Conservation (phyloP, 148 eudicot genomes). For the Nepenthes mirabilis region DNA sequence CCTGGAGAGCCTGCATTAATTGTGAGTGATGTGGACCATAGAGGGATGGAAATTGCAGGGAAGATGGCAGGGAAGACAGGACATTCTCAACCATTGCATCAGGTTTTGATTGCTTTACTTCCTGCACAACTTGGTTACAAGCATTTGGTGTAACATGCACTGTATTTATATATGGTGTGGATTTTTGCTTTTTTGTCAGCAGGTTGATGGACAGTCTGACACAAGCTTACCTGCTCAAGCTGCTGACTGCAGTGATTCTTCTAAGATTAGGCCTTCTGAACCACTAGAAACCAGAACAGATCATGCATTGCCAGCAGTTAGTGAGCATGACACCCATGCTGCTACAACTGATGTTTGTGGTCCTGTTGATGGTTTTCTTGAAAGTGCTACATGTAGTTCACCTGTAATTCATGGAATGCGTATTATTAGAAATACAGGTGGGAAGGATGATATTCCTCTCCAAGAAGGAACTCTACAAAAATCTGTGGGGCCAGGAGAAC, state of each 20-base stretch:
- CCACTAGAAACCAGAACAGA: not conserved
- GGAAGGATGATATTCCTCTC: not conserved
- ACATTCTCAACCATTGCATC: conserved; percentile 14
- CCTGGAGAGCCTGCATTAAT: conserved; percentile 15
- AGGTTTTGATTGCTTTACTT: conserved; percentile 22
- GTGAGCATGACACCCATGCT: not conserved
- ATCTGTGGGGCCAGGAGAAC: not conserved
- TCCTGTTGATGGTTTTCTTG: conserved; percentile 7
- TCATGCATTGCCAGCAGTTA: not conserved
- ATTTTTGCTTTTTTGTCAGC: not conserved
- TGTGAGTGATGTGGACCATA: conserved; percentile 11
- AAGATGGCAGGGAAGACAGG: conserved; percentile 17
- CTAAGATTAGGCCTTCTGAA: not conserved
- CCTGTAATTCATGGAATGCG: not conserved
- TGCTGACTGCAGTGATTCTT: not conserved
- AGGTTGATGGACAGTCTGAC: not conserved
- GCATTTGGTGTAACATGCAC: no score
- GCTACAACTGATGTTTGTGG: conserved; percentile 9
- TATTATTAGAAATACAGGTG: not conserved
- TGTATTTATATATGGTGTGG: no score
- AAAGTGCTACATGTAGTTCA: conserved; percentile 1
- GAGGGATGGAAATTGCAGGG: conserved; percentile 14
- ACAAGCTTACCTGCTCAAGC: not conserved
- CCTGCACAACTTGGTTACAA: not conserved
- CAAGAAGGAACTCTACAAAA: not conserved